These are phyloP conservation scores for Darksidea phi DNA, from an alignment of 495 filamentous ascomycete genomes.

Conservation along the genomic window DNA sequence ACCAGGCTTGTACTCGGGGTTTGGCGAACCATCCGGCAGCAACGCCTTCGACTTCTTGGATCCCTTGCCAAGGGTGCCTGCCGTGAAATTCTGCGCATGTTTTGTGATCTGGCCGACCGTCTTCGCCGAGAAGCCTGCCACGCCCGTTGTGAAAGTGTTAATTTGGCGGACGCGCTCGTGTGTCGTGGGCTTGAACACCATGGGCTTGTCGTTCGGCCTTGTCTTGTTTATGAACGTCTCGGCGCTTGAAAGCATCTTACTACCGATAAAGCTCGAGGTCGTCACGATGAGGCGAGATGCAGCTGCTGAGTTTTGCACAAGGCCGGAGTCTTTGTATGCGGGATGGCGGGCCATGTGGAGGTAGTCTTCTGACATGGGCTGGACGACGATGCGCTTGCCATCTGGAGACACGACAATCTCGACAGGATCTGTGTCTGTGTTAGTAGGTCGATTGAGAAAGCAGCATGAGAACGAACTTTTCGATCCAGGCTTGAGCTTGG, in stretches of 20 bases:
- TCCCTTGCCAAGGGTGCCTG: slow-evolving; percentile 63
- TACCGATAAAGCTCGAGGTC: slow-evolving; percentile 72
- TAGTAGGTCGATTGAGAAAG: slow-evolving; percentile 18
- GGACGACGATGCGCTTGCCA: slow-evolving; percentile 68
- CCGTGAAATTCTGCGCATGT: slow-evolving; percentile 85
- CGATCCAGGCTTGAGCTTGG: slow-evolving; percentile 71
- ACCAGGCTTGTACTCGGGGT: slow-evolving; percentile 75
- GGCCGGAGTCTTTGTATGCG: slow-evolving; percentile 77
- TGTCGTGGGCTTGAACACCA: slow-evolving; percentile 84
- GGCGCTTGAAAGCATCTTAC: slow-evolving; percentile 69
- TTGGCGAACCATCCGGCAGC: slow-evolving; percentile 63
- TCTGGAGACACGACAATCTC: slow-evolving; percentile 81
- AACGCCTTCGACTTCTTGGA: slow-evolving; percentile 57
- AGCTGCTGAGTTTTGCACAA: slow-evolving; percentile 85
- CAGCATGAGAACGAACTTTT: slow-evolving; percentile 62
- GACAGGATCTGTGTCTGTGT: slow-evolving; percentile 68
- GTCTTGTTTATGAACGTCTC: slow-evolving; percentile 77
- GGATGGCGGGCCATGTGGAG: slow-evolving; percentile 79
- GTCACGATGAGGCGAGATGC: slow-evolving; percentile 94
- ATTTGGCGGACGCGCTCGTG: slow-evolving; percentile 83
- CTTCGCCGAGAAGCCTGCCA: slow-evolving; percentile 75
- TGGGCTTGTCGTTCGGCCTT: slow-evolving; percentile 69
- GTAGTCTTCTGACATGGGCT: slow-evolving; percentile 76
- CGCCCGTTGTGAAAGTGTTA: slow-evolving; percentile 72
- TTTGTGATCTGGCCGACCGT: slow-evolving; percentile 79